Conservation (phyloP, 495 filamentous ascomycete species). For the Aspergillus panamensis region DNA sequence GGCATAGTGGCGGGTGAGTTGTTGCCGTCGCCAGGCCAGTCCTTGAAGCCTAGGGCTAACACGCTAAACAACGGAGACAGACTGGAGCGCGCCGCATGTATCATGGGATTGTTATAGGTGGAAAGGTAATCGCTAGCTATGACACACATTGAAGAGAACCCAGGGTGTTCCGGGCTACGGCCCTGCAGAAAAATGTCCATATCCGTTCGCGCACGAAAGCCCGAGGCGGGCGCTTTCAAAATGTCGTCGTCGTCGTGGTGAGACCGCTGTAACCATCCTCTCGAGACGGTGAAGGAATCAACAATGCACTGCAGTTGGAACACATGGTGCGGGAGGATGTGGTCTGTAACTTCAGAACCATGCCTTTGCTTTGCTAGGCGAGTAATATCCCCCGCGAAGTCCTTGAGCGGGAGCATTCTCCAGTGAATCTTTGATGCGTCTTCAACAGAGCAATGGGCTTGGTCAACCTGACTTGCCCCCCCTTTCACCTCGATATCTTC, state of each 20-base stretch:
- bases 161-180: too few relatives aligned
- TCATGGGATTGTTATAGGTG: too few relatives aligned
- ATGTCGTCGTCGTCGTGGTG: not conserved
- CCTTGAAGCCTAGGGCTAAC: too few relatives aligned
- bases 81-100: too few relatives aligned
- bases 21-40: conserved; percentile 44
- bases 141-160: too few relatives aligned
- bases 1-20: conserved; percentile 29
- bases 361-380: conserved; percentile 7
- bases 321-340: conserved; percentile 10
- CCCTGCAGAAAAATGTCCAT: conserved; percentile 45
- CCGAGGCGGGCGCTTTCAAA: not conserved
- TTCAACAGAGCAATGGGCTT: conserved; percentile 6
- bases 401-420: not conserved
- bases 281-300: conserved; percentile 10
- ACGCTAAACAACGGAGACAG: too few relatives aligned
- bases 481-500: not conserved
- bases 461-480: not conserved
- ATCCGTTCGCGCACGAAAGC: conserved; percentile 40
- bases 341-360: conserved; percentile 6
- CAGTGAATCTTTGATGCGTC: conserved; percentile 1
- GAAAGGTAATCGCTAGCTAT: too few relatives aligned
- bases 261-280: conserved; percentile 9
- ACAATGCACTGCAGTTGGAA: conserved; percentile 14
- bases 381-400: conserved; percentile 10